Evolutionary conservation across 495 filamentous ascomycete genomes (phyloP).

Genomic region (Stereocaulon alpinum): DNA sequence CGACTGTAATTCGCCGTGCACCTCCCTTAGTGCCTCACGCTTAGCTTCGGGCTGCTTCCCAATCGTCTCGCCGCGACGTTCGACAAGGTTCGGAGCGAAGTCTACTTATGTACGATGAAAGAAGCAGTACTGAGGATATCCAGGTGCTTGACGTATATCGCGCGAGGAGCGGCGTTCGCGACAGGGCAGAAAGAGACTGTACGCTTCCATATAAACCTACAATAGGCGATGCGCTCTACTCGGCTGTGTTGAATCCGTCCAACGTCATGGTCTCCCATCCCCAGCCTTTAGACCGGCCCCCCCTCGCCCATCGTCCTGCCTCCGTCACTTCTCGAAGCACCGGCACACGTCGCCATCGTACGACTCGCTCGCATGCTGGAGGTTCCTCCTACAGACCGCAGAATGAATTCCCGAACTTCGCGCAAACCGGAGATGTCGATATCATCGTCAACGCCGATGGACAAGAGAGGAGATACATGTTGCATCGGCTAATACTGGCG

Average conservation of each 20-base stretch:
- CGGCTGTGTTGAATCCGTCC: slow-evolving; percentile 2
- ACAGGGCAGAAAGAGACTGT: neutral
- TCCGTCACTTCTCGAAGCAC: slow-evolving; percentile 54
- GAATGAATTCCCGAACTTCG: slow-evolving; percentile 89
- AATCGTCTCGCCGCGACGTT: neutral
- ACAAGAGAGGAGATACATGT: slow-evolving; percentile 70
- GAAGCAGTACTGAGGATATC: neutral
- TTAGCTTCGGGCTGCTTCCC: neutral
- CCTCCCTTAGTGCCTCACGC: neutral
- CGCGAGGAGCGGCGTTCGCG: neutral
- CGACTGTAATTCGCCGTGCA: neutral
- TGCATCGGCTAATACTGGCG: slow-evolving; percentile 73
- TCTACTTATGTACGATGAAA: neutral
- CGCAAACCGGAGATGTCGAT: slow-evolving; percentile 83
- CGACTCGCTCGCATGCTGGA: slow-evolving; percentile 72
- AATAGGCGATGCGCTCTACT: slow-evolving; percentile 1
- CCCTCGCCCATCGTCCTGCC: slow-evolving; percentile 42
- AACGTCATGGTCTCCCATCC: slow-evolving; percentile 65
- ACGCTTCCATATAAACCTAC: neutral
- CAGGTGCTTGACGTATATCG: neutral
- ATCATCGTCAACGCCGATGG: slow-evolving; percentile 62
- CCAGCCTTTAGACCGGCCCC: slow-evolving; percentile 46
- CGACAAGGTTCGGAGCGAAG: neutral
- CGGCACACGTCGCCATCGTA: slow-evolving; percentile 51
- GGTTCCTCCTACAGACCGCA: slow-evolving; percentile 58